These are phyloP conservation scores for Eremochloa ophiuroides DNA, from an alignment of 176 grass and related monocot genomes.

Conservation along the genomic window DNA sequence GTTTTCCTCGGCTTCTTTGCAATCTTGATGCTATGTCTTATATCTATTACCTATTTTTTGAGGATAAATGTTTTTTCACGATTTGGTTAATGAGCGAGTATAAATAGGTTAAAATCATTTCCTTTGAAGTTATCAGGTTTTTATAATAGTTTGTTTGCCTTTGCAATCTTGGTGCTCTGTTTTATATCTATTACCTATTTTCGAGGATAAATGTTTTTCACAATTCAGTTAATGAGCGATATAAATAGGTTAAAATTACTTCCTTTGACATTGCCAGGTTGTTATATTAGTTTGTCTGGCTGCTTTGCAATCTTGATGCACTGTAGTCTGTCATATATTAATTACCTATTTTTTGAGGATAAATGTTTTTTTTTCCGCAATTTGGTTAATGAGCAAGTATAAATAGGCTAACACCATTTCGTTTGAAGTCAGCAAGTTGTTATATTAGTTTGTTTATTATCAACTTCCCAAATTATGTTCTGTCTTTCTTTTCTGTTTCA, in stretches of 20 bases:
- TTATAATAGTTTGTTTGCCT: neutral
- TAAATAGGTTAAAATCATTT: neutral
- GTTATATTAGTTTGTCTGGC: neutral
- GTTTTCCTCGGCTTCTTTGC: neutral
- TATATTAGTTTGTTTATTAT: neutral
- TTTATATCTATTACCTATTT: too few species aligned
- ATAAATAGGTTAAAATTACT: neutral
- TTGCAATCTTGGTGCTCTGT: too few species aligned
- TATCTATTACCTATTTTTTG: slow-evolving; percentile 12
- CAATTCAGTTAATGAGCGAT: too few species aligned
- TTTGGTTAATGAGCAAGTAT: neutral
- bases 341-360: neutral
- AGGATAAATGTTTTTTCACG: neutral
- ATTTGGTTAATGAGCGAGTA: neutral
- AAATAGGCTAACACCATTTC: neutral
- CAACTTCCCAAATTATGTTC: neutral
- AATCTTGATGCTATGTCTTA: slow-evolving; percentile 9
- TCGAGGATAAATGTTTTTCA: too few species aligned
- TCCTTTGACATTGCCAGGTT: slow-evolving; percentile 6
- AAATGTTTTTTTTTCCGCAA: neutral
- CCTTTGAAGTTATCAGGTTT: neutral
- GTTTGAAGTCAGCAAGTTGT: neutral
- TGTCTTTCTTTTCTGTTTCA: neutral
- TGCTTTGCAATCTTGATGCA: neutral
- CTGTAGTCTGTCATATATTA: neutral